Evolutionary conservation across 192 early-diverging fungal genomes (phyloP).

Genomic region (Backusella westeae): DNA sequence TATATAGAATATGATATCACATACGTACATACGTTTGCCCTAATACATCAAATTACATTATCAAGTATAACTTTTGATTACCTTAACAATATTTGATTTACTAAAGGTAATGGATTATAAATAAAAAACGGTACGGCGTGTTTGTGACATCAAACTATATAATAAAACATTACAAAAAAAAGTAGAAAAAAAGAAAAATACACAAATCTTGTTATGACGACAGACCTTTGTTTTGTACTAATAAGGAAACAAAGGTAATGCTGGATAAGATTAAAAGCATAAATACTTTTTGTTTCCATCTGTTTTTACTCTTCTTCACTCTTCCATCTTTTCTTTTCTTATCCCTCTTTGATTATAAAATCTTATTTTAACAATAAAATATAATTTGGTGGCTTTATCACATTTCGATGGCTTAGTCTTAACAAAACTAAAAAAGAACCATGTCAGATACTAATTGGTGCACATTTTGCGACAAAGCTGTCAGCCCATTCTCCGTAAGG

Average conservation of each 20-base stretch:
- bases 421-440: neutral
- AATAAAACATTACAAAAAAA: neutral
- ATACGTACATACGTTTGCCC: neutral
- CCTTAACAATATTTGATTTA: neutral
- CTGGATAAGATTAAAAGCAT: neutral
- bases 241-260: neutral
- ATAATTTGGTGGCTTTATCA: neutral
- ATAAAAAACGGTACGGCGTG: neutral
- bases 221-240: neutral
- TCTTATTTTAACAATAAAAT: neutral
- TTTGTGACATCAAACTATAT: neutral
- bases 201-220: neutral
- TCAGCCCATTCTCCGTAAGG: constrained; percentile 30
- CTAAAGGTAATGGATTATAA: neutral
- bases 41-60: neutral
- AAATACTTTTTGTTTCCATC: neutral
- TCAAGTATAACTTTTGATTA: neutral
- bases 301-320: neutral
- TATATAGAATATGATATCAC: neutral
- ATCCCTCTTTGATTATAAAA: neutral
- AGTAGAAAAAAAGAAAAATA: neutral
- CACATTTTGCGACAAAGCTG: constrained; percentile 32
- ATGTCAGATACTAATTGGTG: constrained; percentile 38
- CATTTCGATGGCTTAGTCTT: neutral
- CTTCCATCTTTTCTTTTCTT: neutral